Percentiles rank a stretch among this genome's conserved stretches.
Evolutionary conservation across 2,329 filamentous ascomycete genomes (phyloP).

Genomic region (Paecilomyces variotii): DNA sequence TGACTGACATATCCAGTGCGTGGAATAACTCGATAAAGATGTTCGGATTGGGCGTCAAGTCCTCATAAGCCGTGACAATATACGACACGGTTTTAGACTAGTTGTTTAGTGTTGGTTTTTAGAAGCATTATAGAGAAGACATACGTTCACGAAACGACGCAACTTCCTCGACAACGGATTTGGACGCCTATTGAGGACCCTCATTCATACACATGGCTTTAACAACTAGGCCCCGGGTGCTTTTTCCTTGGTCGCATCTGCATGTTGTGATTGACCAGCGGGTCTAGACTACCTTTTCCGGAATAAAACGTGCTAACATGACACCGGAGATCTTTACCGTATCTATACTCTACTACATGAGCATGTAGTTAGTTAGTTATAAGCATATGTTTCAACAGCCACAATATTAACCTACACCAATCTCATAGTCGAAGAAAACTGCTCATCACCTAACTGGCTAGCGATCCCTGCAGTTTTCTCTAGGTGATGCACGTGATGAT

Average conservation of each 20-base stretch:
- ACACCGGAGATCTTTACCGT: not conserved
- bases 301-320: not conserved
- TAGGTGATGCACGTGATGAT: no score
- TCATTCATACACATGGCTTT: not conserved
- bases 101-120: not conserved
- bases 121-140: not conserved
- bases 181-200: not conserved
- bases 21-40: conserved; percentile 76
- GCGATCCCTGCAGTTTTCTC: no score
- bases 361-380: not conserved
- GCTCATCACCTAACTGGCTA: no score
- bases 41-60: conserved; percentile 59
- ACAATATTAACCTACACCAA: no score
- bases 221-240: not conserved
- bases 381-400: no score
- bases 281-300: not conserved
- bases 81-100: not conserved
- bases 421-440: no score
- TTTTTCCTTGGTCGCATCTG: no score
- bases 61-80: not conserved
- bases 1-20: conserved; percentile 40
- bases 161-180: not conserved
- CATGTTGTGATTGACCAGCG: no score
- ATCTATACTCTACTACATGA: not conserved
- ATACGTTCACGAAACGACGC: not conserved